Evolutionary conservation across 345 rosid genomes (phyloP).

Genomic region (Bretschneidera sinensis): DNA sequence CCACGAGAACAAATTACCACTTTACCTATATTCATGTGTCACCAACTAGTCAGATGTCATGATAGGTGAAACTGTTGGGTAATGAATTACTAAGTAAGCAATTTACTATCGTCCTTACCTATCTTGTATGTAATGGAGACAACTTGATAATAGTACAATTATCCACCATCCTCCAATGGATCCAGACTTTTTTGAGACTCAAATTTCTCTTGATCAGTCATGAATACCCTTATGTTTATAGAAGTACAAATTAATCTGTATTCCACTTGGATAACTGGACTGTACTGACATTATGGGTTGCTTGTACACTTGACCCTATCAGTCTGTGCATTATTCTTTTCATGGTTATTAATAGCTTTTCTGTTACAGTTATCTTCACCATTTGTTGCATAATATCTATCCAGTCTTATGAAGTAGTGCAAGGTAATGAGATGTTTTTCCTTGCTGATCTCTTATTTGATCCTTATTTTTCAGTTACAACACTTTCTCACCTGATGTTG

Average conservation of each 20-base stretch:
- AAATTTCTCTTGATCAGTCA: background rate
- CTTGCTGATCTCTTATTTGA: slow-evolving; percentile 9
- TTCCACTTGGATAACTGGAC: background rate
- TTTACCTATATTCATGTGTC: background rate
- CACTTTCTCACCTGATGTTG: slow-evolving; percentile 75
- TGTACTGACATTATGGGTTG: background rate
- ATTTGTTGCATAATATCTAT: no score
- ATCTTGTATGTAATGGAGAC: no score
- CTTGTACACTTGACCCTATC: background rate
- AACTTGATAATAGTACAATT: no score
- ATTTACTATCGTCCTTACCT: no score
- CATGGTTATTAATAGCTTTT: background rate
- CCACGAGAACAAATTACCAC: background rate
- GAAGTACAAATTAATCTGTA: background rate
- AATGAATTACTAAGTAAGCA: no score
- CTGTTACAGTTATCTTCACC: background rate
- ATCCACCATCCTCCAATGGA: no score
- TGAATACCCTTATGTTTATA: background rate
- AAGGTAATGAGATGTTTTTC: background rate
- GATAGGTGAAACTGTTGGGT: no score
- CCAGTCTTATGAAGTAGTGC: no score
- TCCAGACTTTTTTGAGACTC: no score
- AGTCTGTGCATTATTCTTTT: background rate
- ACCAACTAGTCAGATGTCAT: no score
- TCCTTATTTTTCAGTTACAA: slow-evolving; percentile 52